A percentile compares a stretch with the other conserved stretches of the same genome.
These are phyloP conservation scores for Metschnikowia koreensis DNA, from an alignment of 805 yeast species.

Conservation along the genomic window DNA sequence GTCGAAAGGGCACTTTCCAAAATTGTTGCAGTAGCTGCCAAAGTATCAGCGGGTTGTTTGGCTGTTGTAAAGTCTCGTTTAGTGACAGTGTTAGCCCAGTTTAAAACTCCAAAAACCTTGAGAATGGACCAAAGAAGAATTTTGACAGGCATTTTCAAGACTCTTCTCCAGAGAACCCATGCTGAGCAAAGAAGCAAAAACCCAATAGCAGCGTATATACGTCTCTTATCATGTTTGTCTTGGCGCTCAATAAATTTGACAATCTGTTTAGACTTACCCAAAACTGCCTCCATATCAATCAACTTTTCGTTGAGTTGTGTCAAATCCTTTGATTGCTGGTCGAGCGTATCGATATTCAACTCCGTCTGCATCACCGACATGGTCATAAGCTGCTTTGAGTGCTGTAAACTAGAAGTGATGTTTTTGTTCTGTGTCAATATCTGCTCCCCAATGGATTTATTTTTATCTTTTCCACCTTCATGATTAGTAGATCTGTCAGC, in stretches of 20 bases:
- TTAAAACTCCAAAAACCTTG: constrained; percentile 28
- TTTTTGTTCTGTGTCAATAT: constrained; percentile 45
- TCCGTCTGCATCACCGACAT: constrained; percentile 52
- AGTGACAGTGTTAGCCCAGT: constrained; percentile 12
- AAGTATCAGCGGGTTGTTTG: neutral
- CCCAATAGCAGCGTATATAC: constrained; percentile 48
- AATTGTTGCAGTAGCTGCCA: neutral
- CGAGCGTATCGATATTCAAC: constrained; percentile 46
- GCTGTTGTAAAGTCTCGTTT: neutral
- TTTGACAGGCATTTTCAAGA: constrained; percentile 43
- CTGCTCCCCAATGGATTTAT: constrained; percentile 36
- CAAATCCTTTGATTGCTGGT: constrained; percentile 46
- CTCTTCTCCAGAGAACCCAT: constrained; percentile 52
- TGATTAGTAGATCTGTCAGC: constrained; percentile 9
- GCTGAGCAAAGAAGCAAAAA: constrained; percentile 45
- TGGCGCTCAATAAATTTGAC: constrained; percentile 53
- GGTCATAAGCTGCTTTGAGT: constrained; percentile 47
- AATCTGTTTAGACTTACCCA: constrained; percentile 43
- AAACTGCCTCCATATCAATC: constrained; percentile 38
- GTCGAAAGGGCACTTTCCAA: neutral
- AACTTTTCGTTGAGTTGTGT: constrained; percentile 41
- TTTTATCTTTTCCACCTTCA: constrained; percentile 1
- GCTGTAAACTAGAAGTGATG: constrained; percentile 47
- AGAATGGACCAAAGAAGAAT: constrained; percentile 47
- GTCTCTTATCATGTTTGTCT: constrained; percentile 46